Conservation (phyloP, 1,139 yeast genomes). For the Tardiomyces depauwii region DNA sequence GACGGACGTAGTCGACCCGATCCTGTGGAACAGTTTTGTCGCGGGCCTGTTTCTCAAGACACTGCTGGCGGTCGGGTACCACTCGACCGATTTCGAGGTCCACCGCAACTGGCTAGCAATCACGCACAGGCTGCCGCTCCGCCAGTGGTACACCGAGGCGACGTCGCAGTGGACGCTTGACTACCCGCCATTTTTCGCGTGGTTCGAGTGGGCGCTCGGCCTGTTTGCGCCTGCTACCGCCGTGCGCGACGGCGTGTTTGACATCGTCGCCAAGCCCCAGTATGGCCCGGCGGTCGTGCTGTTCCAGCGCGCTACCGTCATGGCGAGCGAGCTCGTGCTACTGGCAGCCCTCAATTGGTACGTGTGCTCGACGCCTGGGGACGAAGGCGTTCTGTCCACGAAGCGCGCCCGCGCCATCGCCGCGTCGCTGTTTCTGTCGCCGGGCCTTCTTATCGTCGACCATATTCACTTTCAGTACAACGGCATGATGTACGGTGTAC, state of each 20-base stretch:
- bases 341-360: slow-evolving; percentile 64
- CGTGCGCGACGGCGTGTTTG: slow-evolving; percentile 63
- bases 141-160: slow-evolving; percentile 71
- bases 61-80: slow-evolving; percentile 36
- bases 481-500: slow-evolving; percentile 85
- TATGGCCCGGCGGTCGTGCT: slow-evolving; percentile 71
- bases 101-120: slow-evolving; percentile 96
- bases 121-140: slow-evolving; percentile 65
- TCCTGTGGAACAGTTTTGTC: slow-evolving; percentile 2
- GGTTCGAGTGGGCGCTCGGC: slow-evolving; percentile 75
- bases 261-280: slow-evolving; percentile 39
- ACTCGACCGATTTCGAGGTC: slow-evolving; percentile 93
- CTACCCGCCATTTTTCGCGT: slow-evolving; percentile 96
- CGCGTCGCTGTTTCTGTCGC: slow-evolving; percentile 73
- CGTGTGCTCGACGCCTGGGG: slow-evolving; percentile 36
- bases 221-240: slow-evolving; percentile 59
- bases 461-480: slow-evolving; percentile 97
- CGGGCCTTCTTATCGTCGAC: slow-evolving; percentile 81
- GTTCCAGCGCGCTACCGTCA: slow-evolving; percentile 75
- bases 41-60: slow-evolving; percentile 32
- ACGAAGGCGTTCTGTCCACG: slow-evolving; percentile 9
- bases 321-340: slow-evolving; percentile 61
- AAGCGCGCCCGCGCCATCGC: slow-evolving; percentile 63
- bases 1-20: background rate
- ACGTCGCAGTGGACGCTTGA: slow-evolving; percentile 95